Percentiles rank a stretch among this genome's conserved stretches.
phyloP scores from a whole-genome alignment of 768 basidiomycete genomes.

The Auricularia sp. region DNA sequence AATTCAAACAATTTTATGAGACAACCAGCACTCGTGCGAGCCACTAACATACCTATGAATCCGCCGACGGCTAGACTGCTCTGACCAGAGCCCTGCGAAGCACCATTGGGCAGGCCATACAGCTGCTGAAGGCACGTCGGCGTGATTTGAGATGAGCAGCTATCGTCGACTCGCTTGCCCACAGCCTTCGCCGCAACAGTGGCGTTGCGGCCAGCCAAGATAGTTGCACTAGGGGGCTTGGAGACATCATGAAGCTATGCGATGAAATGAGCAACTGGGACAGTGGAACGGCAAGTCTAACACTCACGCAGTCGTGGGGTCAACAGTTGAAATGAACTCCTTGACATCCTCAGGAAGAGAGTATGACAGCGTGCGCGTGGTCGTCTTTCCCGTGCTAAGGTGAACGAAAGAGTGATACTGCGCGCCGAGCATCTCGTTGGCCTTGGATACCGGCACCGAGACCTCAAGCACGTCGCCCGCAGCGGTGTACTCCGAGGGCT shows the following conservation, averaged over 20 bases:
- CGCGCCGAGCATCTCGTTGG: constrained; percentile 15
- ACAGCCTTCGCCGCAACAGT: neutral
- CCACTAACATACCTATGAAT: constrained; percentile 6
- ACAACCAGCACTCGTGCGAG: neutral
- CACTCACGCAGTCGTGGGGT: constrained; percentile 51
- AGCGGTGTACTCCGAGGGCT: neutral
- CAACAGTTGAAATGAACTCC: constrained; percentile 46
- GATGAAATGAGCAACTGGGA: neutral
- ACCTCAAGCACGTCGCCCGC: neutral
- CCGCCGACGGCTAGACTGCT: constrained; percentile 13
- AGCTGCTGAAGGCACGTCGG: neutral
- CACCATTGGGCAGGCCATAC: constrained; percentile 8
- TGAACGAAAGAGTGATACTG: constrained; percentile 52
- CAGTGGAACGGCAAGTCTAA: neutral
- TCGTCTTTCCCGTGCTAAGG: constrained; percentile 31
- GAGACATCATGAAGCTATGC: neutral
- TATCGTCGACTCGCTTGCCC: neutral
- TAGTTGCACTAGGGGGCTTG: neutral
- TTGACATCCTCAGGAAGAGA: constrained; percentile 47
- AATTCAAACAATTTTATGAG: neutral
- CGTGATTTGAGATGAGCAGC: neutral
- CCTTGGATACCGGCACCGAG: neutral
- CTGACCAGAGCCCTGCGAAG: constrained; percentile 6
- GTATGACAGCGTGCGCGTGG: constrained; percentile 50
- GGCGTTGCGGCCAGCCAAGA: neutral